These are phyloP conservation scores for Candida wancherniae DNA, from an alignment of 805 yeast genomes.

Conservation along the genomic window DNA sequence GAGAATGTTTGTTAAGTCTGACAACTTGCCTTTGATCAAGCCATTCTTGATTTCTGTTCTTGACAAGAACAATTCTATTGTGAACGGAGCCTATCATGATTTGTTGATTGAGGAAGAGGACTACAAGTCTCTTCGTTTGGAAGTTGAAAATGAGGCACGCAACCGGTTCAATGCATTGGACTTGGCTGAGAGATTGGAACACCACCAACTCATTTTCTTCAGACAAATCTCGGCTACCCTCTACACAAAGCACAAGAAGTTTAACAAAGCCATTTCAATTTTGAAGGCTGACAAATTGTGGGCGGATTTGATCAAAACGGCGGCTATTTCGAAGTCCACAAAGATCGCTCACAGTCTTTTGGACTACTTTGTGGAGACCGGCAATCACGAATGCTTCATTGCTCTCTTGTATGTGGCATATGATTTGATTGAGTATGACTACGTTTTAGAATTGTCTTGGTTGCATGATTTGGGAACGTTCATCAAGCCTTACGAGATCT, in stretches of 20 bases:
- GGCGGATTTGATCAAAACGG: slow-evolving; percentile 92
- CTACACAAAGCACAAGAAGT: slow-evolving; percentile 91
- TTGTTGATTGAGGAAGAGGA: slow-evolving; percentile 95
- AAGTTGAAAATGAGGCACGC: slow-evolving; percentile 70
- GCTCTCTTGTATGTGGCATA: slow-evolving; percentile 86
- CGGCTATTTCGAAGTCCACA: slow-evolving; percentile 69
- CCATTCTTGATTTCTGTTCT: slow-evolving; percentile 91
- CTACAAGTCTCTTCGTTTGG: slow-evolving; percentile 79
- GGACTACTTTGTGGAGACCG: slow-evolving; percentile 91
- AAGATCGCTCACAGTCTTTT: slow-evolving; percentile 86
- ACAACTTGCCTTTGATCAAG: slow-evolving; percentile 92
- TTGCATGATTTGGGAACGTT: slow-evolving; percentile 76
- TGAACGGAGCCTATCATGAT: slow-evolving; percentile 93
- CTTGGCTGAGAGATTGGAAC: slow-evolving; percentile 87
- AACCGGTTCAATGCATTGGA: slow-evolving; percentile 92
- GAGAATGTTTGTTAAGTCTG: slow-evolving; percentile 89
- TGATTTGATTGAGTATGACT: slow-evolving; percentile 71
- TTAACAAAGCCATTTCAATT: slow-evolving; percentile 81
- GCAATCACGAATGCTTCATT: slow-evolving; percentile 91
- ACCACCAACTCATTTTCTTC: slow-evolving; percentile 85
- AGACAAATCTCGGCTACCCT: slow-evolving; percentile 94
- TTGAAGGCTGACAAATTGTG: slow-evolving; percentile 90
- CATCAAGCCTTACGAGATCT: slow-evolving; percentile 88
- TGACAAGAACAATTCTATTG: slow-evolving; percentile 84
- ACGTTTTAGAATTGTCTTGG: slow-evolving; percentile 89